Conservation (phyloP, 768 basidiomycete genomes). For the Lactifluus echinatus region DNA sequence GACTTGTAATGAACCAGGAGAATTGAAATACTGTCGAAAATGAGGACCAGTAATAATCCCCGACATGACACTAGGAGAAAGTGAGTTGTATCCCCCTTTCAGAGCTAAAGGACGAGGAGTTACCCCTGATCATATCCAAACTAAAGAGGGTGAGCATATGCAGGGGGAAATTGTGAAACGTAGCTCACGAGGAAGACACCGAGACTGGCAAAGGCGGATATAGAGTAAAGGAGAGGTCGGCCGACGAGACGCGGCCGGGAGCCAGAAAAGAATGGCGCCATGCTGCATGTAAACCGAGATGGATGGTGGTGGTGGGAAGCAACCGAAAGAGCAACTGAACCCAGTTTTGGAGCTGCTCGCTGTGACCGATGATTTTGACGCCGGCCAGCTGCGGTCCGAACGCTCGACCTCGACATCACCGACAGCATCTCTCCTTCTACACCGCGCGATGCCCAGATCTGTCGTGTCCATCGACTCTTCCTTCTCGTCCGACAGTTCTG, state of each 20-base stretch:
- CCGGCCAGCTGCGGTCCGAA: constrained; percentile 2
- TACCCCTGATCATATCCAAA: constrained; percentile 88
- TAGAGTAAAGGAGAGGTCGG: constrained; percentile 66
- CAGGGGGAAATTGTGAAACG: neutral
- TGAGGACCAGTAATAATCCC: constrained; percentile 86
- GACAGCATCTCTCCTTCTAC: neutral
- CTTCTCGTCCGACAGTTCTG: constrained; percentile 38
- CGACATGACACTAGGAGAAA: constrained; percentile 61
- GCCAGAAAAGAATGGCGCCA: constrained; percentile 32
- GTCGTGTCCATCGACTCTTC: constrained; percentile 52
- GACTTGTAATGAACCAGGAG: constrained; percentile 61
- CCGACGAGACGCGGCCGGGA: constrained; percentile 56
- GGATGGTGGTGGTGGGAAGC: constrained; percentile 4
- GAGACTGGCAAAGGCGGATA: constrained; percentile 73
- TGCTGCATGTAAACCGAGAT: constrained; percentile 38
- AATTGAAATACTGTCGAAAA: constrained; percentile 74
- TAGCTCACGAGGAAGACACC: constrained; percentile 74
- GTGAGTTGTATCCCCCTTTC: constrained; percentile 15
- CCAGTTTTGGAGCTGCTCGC: neutral
- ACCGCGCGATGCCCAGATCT: constrained; percentile 58
- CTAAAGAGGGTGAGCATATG: constrained; percentile 29
- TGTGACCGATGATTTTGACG: neutral
- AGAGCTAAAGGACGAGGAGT: constrained; percentile 9
- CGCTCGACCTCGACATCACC: neutral
- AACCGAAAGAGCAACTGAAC: neutral